Base-by-base conservation (phyloP, 2,329 filamentous ascomycete species). In the Sclerotiophoma versabilis region DNA sequence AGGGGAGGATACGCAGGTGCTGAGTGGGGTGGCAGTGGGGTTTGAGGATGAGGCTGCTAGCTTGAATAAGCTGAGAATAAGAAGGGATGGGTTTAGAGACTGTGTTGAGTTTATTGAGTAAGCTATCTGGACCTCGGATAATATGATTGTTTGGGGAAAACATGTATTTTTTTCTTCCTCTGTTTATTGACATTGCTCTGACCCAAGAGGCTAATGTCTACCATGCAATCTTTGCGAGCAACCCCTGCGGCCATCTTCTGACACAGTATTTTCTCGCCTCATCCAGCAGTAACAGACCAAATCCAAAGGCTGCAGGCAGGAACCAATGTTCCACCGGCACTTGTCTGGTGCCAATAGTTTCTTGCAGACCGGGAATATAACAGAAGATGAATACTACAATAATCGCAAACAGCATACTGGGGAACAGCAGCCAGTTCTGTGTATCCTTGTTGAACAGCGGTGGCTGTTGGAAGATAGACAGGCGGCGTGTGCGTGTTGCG, bases 281-380 rank as follows among this genome's bases (percentile, higher is more conserved):
- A 67, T 92, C 89, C 15, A 90, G 68, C 9, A 86, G 64, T 44
- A 92, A 69, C 30, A 90, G 79, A 0, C 78, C 85, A 20, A 88
- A 57, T 0, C 90, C 90, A 72, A 92, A 92, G 0, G 86, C 82
- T 69, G 89, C 86, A 0, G 90, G 90, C 43, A 93, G 68, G 71
- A 93, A 92, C 84, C 87, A 93, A 67, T 92, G 80, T 72, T 89
- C 89, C 0, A 86, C 84, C 0, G 89, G 88, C 0, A 93, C 85
- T 0, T 76, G 68, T 0, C 84, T 81, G 0, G 88, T 92, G 15
- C 75, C 81, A 1, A 92, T 76, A 1, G 84, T 80, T 1, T 71
- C 67, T 70, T 91, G 87, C 25, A 93, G 77, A 3, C 80, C 77
- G 0, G 87, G 87, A 1, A 89, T 83, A 66, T 93, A 92, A 32